phyloP scores from a whole-genome alignment of 208 protist species.

The Wallacemonas rigidus region DNA sequence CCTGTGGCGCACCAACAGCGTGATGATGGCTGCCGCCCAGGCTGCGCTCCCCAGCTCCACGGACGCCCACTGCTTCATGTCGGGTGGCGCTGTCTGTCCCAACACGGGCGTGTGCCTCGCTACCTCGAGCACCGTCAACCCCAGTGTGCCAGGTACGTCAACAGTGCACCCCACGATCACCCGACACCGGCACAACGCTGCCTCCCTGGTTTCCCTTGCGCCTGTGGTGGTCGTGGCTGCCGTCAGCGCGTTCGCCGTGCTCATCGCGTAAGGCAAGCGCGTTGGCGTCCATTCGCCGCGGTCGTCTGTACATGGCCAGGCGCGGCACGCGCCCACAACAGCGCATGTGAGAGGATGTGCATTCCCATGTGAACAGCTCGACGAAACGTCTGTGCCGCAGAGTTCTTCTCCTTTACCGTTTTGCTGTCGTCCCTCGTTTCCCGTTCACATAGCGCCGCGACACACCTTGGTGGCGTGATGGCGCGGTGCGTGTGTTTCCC shows the following conservation, averaged over 20 bases:
- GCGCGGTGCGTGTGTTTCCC: no score
- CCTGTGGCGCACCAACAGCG: conserved; percentile 6
- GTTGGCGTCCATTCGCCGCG: no score
- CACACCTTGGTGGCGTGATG: no score
- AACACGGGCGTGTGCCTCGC: not conserved
- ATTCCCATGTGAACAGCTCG: not conserved
- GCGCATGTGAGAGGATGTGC: no score
- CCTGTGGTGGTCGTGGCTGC: not conserved
- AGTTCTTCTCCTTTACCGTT: no score
- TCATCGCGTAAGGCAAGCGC: not conserved
- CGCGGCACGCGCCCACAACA: no score
- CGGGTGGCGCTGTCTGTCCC: not conserved
- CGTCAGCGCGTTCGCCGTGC: not conserved
- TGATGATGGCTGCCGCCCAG: conserved; percentile 2
- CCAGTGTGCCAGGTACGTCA: not conserved
- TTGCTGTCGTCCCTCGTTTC: no score
- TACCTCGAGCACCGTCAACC: not conserved
- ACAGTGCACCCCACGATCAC: not conserved
- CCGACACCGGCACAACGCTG: no score
- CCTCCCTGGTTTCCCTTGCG: not conserved
- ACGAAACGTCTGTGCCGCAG: not conserved
- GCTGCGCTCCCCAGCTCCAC: conserved; percentile 11
- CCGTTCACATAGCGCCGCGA: no score
- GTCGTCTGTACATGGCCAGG: no score
- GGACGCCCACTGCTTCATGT: not conserved